phyloP scores from a whole-genome alignment of 768 basidiomycete species.

The Gloeopeniophorella convolvens region DNA sequence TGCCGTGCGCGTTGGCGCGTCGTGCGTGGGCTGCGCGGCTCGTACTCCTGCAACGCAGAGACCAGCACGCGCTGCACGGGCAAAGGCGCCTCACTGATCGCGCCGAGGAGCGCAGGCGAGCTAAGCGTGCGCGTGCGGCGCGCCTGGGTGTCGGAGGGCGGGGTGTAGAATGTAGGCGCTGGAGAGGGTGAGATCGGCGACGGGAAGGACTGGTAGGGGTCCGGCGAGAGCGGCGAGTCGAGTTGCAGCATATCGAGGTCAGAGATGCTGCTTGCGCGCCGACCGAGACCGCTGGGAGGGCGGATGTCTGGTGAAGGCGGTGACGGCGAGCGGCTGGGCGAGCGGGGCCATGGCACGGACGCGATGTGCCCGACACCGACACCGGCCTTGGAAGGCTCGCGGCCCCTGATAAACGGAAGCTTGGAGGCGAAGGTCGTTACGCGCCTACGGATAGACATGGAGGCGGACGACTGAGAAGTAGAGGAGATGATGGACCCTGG shows the following conservation, averaged over 20 bases:
- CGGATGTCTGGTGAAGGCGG: conserved; percentile 22
- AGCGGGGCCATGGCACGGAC: conserved; percentile 1
- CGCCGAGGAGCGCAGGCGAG: conserved; percentile 7
- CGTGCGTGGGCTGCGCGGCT: not conserved
- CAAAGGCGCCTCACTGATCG: not conserved
- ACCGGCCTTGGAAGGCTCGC: not conserved
- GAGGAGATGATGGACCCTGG: conserved; percentile 10
- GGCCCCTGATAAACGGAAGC: not conserved
- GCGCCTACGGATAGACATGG: not conserved
- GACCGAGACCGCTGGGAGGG: conserved; percentile 20
- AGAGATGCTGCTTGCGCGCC: conserved; percentile 19
- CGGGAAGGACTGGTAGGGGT: not conserved
- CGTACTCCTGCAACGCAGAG: not conserved
- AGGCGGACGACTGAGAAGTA: conserved; percentile 1
- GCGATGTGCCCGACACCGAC: conserved; percentile 2
- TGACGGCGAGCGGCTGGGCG: conserved; percentile 17
- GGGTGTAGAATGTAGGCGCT: not conserved
- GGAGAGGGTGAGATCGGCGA: not conserved
- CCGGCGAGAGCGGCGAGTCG: not conserved
- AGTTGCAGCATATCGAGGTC: not conserved
- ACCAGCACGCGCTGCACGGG: not conserved
- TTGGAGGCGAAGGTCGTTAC: not conserved
- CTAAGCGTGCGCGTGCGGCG: conserved; percentile 10
- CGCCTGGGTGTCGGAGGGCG: not conserved
- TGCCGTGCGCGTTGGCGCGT: conserved; percentile 4